Evolutionary conservation across 75 land plant species (phyloP).

Genomic region (Ceratopteris richardii): DNA sequence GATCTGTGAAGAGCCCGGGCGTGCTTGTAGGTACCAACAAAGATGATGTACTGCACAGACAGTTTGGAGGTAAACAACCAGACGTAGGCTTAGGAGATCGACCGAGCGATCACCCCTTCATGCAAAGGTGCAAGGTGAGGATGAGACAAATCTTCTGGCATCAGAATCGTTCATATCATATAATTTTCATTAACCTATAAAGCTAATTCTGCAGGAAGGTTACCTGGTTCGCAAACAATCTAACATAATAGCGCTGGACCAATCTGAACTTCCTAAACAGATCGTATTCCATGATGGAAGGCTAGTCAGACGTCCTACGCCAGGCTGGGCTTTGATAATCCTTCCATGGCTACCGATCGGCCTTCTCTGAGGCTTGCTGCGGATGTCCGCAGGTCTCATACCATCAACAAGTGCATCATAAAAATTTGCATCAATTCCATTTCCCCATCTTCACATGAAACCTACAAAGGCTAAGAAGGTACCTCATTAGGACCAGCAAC

Average conservation of each 20-base stretch:
- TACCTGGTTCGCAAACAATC: constrained; percentile 43
- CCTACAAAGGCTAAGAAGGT: too few species aligned
- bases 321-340: constrained; percentile 49
- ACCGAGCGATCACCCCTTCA: neutral
- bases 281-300: constrained; percentile 87
- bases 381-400: constrained; percentile 53
- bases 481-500: too few species aligned
- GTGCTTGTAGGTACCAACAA: too few species aligned
- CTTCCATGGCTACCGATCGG: constrained; percentile 85
- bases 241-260: constrained; percentile 21
- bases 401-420: too few species aligned
- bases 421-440: too few species aligned
- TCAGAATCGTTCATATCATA: neutral
- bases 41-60: neutral
- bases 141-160: neutral
- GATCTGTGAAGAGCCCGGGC: constrained; percentile 17
- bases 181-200: neutral
- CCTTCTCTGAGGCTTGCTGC: constrained; percentile 39
- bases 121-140: too few species aligned
- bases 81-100: too few species aligned
- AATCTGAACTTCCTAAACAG: too few species aligned
- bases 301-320: constrained; percentile 71
- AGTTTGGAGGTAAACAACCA: neutral
- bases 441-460: too few species aligned
- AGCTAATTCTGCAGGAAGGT: constrained; percentile 48